Evolutionary conservation across 2,329 filamentous ascomycete genomes (phyloP), one percentile per base, ranked within the genome.

Genomic region (Cercospora sp.): DNA sequence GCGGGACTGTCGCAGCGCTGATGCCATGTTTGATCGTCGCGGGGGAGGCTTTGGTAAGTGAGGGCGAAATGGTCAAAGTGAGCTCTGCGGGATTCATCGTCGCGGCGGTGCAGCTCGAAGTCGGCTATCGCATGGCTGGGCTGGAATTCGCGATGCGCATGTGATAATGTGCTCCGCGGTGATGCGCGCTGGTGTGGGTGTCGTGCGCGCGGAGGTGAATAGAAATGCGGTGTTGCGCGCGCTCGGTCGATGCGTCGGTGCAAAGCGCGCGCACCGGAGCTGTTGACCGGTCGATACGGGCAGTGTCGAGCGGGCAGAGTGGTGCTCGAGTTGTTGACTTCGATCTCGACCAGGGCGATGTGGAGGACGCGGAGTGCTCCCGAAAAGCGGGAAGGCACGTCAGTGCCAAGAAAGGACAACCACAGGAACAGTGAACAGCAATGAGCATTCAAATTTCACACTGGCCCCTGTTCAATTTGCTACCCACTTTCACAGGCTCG

Each of bases 21-120:
- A 85, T 85, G 62, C 82, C 82, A 59, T 83, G 81, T 68, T 85
- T 85, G 70, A 83, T 77, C 73, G 68, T 30, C 10, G 71, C 69
- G 10, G 74, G 69, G 5, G 73, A 65, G 13, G 73, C 70, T 62
- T 77, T 78, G 65, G 73, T 74, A 13, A 74, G 70, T 10, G 70
- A 72, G 12, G 74, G 74, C 61, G 69, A 76, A 45, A 66, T 71
- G 40, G 62, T 67, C 66, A 62, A 70, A 26, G 68, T 72, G 31
- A 78, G 72, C 48, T 77, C 75, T 66, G 78, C 76, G 23, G 77
- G 78, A 70, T 79, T 77, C 77, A 79, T 79, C 28, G 45, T 64
- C 45, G 60, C 62, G 65, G 60, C 28, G 36, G n/a, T 33, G 28
- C 60, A 40, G 42, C 57, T 58, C 40, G 51, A 26, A 33, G 16